Base-by-base conservation (phyloP, 805 yeast species). In the Saturnispora serradocipensis region DNA sequence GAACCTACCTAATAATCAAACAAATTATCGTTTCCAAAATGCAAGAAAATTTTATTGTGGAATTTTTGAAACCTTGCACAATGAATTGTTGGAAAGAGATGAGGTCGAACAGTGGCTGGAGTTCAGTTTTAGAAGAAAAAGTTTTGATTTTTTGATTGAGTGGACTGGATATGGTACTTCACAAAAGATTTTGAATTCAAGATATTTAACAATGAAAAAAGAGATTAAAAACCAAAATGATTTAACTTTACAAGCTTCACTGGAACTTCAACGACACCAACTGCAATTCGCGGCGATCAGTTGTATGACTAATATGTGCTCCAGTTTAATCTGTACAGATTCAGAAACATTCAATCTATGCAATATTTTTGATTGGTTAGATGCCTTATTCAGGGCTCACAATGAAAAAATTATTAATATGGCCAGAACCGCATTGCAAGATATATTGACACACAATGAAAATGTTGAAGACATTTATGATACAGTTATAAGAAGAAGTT, bases 161-260 rank as follows among this genome's bases (percentile, higher is more conserved):
- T 93, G 99, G 99, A 89, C 97, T 65, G 96, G 95, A 0, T 81
- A 80, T 66, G 97, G 98, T 2, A 82, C 79, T 49, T 72, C 81
- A 24, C 74, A 79, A 8, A 62, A 72, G 1, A 61, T 82, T 2
- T 78, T 88, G 2, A 81, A 80, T 30, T 85, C 84, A 42, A 72
- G 97, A 44, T 88, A 88, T 56, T 63, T 69, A 4, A 58, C 67
- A 1, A 83, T 83, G 80, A 72, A 80, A 16, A 71, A 70, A 42
- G 71, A 67, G 11, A 68, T 61, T 3, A 52, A 63, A 10, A 60
- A 61, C 8, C 61, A 62, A 59, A 73, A 62, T 53, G 78, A 68
- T 45, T 70, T 74, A 7, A 74, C 87, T 0, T 69, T 88, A 8
- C 77, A 79, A 24, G 88, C 95, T 0, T 78, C 90, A 2, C 71